These are phyloP conservation scores for Abrus precatorius DNA, from an alignment of 306 rosid species.

Conservation along the genomic window DNA sequence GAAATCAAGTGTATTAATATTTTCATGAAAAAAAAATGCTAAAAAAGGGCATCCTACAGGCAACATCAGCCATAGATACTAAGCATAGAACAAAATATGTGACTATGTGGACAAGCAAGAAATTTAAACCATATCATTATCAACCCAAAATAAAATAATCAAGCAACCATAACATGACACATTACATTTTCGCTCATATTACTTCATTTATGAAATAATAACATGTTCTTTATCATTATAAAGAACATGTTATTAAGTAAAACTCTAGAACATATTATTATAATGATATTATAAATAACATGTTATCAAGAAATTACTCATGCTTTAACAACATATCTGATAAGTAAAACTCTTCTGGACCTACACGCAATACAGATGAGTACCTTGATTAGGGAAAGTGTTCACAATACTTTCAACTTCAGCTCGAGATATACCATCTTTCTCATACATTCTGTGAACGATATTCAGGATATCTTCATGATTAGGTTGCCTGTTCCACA, in stretches of 20 bases:
- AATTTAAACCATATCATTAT: conserved; percentile 10
- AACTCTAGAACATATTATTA: too few relatives aligned
- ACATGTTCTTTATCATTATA: conserved; percentile 1
- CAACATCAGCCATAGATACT: not conserved
- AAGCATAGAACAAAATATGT: conserved; percentile 30
- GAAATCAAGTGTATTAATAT: not conserved
- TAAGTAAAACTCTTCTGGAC: conserved; percentile 9
- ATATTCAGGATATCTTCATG: conserved; percentile 89
- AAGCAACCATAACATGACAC: not conserved
- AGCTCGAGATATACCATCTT: conserved; percentile 84
- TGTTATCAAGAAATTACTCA: not conserved
- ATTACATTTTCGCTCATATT: not conserved
- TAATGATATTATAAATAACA: too few relatives aligned
- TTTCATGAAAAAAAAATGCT: conserved; percentile 27
- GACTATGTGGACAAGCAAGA: conserved; percentile 1
- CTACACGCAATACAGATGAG: conserved; percentile 33
- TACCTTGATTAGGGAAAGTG: conserved; percentile 93
- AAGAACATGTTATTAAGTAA: too few relatives aligned
- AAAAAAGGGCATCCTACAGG: conserved; percentile 9
- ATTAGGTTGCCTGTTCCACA: conserved; percentile 90
- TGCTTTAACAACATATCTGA: conserved; percentile 28
- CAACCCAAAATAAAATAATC: conserved; percentile 6
- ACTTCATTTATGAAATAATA: conserved; percentile 7
- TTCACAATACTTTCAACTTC: conserved; percentile 75
- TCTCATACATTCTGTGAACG: conserved; percentile 84